phyloP scores from a whole-genome alignment of 2,329 filamentous ascomycete species.

The Colletotrichum cereale region DNA sequence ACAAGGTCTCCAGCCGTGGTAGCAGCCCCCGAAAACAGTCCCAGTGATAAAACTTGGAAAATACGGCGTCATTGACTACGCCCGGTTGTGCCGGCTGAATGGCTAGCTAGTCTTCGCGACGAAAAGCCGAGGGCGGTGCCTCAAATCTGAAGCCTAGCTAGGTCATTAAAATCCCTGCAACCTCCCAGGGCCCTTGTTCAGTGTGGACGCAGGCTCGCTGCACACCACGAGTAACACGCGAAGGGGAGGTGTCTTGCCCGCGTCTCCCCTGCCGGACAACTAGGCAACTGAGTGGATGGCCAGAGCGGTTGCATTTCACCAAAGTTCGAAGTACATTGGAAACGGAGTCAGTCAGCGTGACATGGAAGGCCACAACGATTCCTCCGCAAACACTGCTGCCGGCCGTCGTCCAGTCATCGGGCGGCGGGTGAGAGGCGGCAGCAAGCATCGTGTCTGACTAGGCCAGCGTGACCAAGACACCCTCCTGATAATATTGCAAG shows the following conservation, averaged over 20 bases:
- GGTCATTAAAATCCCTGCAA: conserved; percentile 40
- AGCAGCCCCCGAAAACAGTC: conserved; percentile 7
- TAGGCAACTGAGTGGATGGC: neutral
- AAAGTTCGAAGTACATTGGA: conserved; percentile 30
- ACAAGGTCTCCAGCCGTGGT: conserved; percentile 29
- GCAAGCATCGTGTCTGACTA: conserved; percentile 25
- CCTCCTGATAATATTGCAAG: conserved; percentile 2
- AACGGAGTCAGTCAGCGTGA: conserved; percentile 22
- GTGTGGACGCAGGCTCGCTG: conserved; percentile 7
- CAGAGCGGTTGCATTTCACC: conserved; percentile 30
- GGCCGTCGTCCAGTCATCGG: conserved; percentile 27
- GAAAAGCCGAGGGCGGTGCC: neutral
- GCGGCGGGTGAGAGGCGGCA: neutral
- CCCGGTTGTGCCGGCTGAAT: conserved; percentile 36
- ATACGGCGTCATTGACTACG: conserved; percentile 34
- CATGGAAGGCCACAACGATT: conserved; percentile 12
- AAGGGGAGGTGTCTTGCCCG: conserved; percentile 32
- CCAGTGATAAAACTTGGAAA: conserved; percentile 23
- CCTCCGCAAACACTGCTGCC: conserved; percentile 25
- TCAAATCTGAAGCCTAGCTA: conserved; percentile 17
- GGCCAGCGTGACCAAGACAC: conserved; percentile 10
- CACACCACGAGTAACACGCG: conserved; percentile 23
- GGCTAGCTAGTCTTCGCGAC: neutral
- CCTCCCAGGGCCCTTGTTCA: conserved; percentile 15
- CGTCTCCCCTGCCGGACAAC: conserved; percentile 33